phyloP scores from a whole-genome alignment of 2,329 filamentous ascomycete species.

The Dactylonectria estremocensis region DNA sequence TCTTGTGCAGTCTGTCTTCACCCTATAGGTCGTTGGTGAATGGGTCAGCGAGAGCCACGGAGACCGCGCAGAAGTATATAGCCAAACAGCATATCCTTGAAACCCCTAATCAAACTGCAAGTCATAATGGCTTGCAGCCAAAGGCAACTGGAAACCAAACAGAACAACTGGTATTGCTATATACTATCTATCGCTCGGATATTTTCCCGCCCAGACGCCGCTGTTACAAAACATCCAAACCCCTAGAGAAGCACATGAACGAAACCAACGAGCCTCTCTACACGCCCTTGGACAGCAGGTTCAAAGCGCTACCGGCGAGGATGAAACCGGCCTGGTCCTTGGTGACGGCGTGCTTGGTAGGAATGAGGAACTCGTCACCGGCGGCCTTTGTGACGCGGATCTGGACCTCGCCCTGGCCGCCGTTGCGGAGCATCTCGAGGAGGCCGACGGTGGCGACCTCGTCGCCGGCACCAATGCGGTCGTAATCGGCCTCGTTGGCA shows the following conservation, averaged over 20 bases:
- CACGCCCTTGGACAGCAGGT: slow-evolving; percentile 80
- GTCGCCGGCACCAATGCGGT: slow-evolving; percentile 86
- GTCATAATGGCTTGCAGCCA: background rate
- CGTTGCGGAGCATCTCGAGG: slow-evolving; percentile 83
- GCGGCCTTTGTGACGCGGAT: slow-evolving; percentile 75
- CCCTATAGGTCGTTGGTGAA: too few relatives aligned
- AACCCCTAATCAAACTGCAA: too few relatives aligned
- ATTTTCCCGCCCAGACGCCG: slow-evolving; percentile 47
- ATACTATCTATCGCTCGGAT: slow-evolving; percentile 48
- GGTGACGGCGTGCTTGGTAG: slow-evolving; percentile 89
- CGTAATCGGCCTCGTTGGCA: slow-evolving; percentile 89
- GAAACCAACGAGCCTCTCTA: slow-evolving; percentile 34
- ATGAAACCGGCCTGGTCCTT: slow-evolving; percentile 94
- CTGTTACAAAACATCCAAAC: slow-evolving; percentile 38
- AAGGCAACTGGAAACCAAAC: slow-evolving; percentile 26
- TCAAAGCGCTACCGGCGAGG: slow-evolving; percentile 92
- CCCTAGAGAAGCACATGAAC: slow-evolving; percentile 24
- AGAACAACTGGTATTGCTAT: slow-evolving; percentile 46
- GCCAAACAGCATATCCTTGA: background rate
- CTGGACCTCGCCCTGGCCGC: slow-evolving; percentile 83
- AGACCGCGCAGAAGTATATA: too few relatives aligned
- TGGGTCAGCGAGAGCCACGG: too few relatives aligned
- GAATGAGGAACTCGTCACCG: slow-evolving; percentile 78
- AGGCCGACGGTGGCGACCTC: slow-evolving; percentile 86
- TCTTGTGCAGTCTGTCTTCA: too few relatives aligned